Evolutionary conservation across 768 basidiomycete genomes (phyloP), one percentile per base, ranked within the genome.

Genomic region (Mycena rebaudengoi): DNA sequence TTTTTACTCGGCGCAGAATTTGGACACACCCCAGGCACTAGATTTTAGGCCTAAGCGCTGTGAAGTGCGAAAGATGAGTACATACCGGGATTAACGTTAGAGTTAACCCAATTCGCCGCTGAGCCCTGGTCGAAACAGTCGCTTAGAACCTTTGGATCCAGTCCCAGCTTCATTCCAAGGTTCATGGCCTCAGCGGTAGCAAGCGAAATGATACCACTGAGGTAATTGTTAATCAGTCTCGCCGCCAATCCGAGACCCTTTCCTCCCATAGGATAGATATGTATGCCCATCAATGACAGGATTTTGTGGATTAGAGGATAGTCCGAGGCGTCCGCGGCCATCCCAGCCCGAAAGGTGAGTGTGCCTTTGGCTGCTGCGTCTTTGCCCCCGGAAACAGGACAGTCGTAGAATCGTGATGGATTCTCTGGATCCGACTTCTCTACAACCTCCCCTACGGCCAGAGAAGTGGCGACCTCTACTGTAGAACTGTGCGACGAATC

Each of bases 181-280:
- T 81, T 81, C 81, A 83, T 83, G 2, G 79, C 80, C 65, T 81
- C 80, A 26, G 79, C 71, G 4, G 79, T 82, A 4, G 80, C 80
- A 16, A 82, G 73, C 3, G 80, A 79, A 45, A 81, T 79, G 65
- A 79, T 71, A 1, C 80, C 78, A 18, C 77, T 79, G 25, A 82
- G 72, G 62, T 82, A 82, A 60, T 82, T 83, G 62, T 82, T 81
- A 69, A 79, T 79, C 29, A 82, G 66, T 63, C 82, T 83, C n/a
- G 80, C 78, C 21, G 79, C 80, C 2, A 83, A 70, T 14, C 82
- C 80, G 25, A 81, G 76, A 8, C 79, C 74, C 5, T 73, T 76
- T 2, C 79, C 79, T n/a, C 79, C 82, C 49, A 79, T 69, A 1
- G 77, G 71, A 52, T 79, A 69, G 39, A 82, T 73, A 3, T 77